These are phyloP conservation scores for Fagopyrum esculentum DNA, from an alignment of 148 eudicot genomes.

Conservation along the genomic window DNA sequence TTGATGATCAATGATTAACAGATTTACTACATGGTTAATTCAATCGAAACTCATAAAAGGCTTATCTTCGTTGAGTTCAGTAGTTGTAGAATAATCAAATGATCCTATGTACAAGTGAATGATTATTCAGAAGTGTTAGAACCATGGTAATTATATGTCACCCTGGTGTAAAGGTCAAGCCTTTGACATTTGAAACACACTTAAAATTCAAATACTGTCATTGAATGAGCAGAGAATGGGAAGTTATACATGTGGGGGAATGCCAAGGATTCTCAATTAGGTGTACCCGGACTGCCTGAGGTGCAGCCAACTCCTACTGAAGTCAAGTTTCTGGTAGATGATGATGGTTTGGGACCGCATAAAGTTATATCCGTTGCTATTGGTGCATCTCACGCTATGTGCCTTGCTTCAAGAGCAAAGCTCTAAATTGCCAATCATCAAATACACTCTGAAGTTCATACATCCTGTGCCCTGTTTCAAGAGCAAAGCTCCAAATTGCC, in stretches of 20 bases:
- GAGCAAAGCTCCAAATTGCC: conserved; percentile 1
- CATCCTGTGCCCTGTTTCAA: conserved; percentile 55
- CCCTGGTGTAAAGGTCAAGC: too few relatives aligned
- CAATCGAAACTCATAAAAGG: neutral
- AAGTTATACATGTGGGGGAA: conserved; percentile 49
- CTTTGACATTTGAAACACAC: too few relatives aligned
- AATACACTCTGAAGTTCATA: neutral
- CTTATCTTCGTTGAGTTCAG: neutral
- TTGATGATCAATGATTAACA: neutral
- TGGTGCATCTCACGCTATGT: conserved; percentile 86
- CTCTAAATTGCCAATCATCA: conserved; percentile 1
- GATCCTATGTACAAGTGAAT: neutral
- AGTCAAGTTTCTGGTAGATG: conserved; percentile 74
- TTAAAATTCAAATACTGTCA: neutral
- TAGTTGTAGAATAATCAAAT: neutral
- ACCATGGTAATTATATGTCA: too few relatives aligned
- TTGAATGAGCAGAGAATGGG: conserved; percentile 51
- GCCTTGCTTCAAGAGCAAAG: conserved; percentile 46
- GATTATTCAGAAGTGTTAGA: too few relatives aligned
- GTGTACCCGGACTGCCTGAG: conserved; percentile 89
- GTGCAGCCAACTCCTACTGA: conserved; percentile 66
- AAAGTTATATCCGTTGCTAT: conserved; percentile 58
- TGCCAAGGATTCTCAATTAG: conserved; percentile 77
- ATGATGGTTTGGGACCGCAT: conserved; percentile 60
- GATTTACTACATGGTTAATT: neutral